Evolutionary conservation across 176 grass and related monocot species (phyloP).

Genomic region (Eragrostis nindensis): DNA sequence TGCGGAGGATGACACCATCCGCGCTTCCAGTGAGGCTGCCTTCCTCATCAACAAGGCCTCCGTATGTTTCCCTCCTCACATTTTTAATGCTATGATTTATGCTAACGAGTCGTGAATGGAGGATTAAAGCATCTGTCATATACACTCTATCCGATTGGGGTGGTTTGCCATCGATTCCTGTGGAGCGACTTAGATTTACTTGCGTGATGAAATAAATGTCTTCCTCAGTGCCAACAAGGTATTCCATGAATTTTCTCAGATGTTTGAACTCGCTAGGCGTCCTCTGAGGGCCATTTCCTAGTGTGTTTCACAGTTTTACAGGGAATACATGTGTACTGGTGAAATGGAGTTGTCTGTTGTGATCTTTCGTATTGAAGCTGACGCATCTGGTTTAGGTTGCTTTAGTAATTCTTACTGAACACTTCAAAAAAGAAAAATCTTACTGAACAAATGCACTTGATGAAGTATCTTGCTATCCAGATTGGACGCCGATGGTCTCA

Average conservation of each 20-base stretch:
- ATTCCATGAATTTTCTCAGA: constrained; percentile 4
- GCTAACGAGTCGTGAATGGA: constrained; percentile 1
- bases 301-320: not conserved
- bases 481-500: not conserved
- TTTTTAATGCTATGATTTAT: not conserved
- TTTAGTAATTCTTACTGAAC: not conserved
- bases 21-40: constrained; percentile 60
- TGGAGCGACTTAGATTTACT: not conserved
- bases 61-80: constrained; percentile 27
- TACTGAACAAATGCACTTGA: not conserved
- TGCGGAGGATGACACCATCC: constrained; percentile 52
- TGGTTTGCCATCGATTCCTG: not conserved
- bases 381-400: not conserved
- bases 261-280: not conserved
- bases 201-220: not conserved
- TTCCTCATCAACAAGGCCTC: constrained; percentile 95
- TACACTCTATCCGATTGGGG: not conserved
- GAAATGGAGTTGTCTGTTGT: not conserved
- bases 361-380: not conserved
- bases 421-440: too few species aligned
- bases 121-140: not conserved
- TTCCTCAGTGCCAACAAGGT: not conserved
- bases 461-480: not conserved
- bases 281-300: not conserved
- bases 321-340: not conserved